These are phyloP conservation scores for Neckera pumila DNA, from an alignment of 225 moss, liverwort and hornwort genomes.

Conservation along the genomic window DNA sequence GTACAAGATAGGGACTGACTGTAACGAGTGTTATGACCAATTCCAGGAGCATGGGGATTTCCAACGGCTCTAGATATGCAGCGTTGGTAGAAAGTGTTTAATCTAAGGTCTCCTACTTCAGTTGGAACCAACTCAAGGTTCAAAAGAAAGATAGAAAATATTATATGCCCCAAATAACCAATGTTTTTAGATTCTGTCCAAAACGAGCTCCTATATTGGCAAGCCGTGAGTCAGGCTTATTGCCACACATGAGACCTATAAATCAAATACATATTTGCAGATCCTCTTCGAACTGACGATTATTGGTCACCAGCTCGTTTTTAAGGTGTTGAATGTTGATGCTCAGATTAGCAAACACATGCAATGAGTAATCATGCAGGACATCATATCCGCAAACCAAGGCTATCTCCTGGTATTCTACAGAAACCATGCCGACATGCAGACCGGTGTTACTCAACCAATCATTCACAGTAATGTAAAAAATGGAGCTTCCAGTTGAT, in stretches of 20 bases:
- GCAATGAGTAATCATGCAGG: background rate
- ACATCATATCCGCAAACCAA: background rate
- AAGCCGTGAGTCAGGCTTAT: background rate
- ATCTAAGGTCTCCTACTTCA: background rate
- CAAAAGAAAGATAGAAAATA: background rate
- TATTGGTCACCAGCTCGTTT: background rate
- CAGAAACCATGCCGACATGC: background rate
- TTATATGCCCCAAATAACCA: background rate
- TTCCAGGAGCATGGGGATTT: background rate
- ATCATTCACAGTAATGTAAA: background rate
- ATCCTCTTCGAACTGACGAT: background rate
- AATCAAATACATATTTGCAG: background rate
- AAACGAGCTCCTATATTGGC: background rate
- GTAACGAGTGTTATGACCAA: conserved; percentile 11
- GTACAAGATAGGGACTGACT: conserved; percentile 16
- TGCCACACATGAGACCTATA: background rate
- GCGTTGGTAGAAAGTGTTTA: background rate
- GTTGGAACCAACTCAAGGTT: background rate
- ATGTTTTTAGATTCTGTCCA: background rate
- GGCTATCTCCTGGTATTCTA: background rate
- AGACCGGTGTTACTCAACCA: background rate
- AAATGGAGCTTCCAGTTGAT: background rate
- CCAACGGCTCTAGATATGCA: background rate
- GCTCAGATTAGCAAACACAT: background rate
- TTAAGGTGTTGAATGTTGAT: background rate